Conservation (phyloP, 2,329 filamentous ascomycete genomes). For the Colletotrichum tabaci region DNA sequence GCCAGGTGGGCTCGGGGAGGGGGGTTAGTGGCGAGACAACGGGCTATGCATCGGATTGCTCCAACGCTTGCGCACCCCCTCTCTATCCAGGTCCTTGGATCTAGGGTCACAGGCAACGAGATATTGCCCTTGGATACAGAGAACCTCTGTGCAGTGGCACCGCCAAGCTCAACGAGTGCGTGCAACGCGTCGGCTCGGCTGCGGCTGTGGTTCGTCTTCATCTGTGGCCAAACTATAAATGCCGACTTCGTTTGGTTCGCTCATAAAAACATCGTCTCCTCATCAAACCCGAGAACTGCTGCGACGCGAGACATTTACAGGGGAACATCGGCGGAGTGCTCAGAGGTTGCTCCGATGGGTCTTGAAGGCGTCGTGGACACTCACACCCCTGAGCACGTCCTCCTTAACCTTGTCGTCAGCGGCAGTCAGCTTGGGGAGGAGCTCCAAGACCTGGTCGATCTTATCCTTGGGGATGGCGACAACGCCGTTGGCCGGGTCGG, state of each 20-base stretch:
- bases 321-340: constrained; percentile 14
- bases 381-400: constrained; percentile 74
- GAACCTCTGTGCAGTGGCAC: not conserved
- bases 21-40: constrained; percentile 9
- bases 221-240: not conserved
- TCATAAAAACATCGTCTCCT: not conserved
- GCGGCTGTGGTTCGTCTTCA: not conserved
- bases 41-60: constrained; percentile 3
- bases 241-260: not conserved
- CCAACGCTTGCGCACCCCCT: not conserved
- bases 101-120: not conserved
- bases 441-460: constrained; percentile 71
- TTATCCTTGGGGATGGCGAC: constrained; percentile 76
- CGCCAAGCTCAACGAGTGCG: too few relatives aligned
- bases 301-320: not conserved
- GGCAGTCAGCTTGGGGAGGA: constrained; percentile 66
- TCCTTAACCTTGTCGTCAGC: constrained; percentile 75
- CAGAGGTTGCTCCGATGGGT: constrained; percentile 62
- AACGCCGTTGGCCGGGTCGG: constrained; percentile 78
- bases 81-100: constrained; percentile 12
- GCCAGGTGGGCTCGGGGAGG: not conserved
- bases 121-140: not conserved
- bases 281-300: not conserved
- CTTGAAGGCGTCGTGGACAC: constrained; percentile 77
- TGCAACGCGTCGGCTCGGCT: not conserved